Percentiles rank a stretch among this genome's conserved stretches.
phyloP scores from a whole-genome alignment of 495 filamentous ascomycete species.

The Letharia lupina region DNA sequence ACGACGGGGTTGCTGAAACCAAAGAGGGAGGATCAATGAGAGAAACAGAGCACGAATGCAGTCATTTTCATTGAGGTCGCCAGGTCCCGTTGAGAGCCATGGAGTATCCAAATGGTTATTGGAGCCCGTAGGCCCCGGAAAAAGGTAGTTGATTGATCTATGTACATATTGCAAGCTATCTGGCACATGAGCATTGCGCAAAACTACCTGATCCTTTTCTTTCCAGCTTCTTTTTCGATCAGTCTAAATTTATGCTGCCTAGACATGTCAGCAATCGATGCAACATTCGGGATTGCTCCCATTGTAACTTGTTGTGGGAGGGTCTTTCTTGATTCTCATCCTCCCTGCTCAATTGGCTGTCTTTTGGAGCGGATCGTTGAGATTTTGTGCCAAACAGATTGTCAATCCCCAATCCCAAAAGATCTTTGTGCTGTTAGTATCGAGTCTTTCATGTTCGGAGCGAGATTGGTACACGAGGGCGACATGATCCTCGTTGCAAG shows the following conservation, averaged over 20 bases:
- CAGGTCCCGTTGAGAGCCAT: background rate
- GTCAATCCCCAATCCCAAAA: background rate
- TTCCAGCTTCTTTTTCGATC: background rate
- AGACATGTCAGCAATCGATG: conserved; percentile 17
- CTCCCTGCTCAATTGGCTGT: background rate
- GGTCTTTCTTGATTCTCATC: background rate
- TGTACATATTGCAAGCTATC: conserved; percentile 21
- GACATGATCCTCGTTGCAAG: background rate
- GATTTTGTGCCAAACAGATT: background rate
- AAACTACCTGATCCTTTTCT: background rate
- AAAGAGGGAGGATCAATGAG: conserved; percentile 33
- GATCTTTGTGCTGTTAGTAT: background rate
- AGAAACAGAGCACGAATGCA: background rate
- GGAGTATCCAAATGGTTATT: background rate
- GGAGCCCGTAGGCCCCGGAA: conserved; percentile 18
- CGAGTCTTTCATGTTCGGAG: background rate
- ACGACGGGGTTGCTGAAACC: conserved; percentile 36
- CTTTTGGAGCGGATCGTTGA: background rate
- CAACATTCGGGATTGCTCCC: conserved; percentile 1
- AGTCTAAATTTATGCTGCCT: conserved; percentile 11
- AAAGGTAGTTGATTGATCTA: conserved; percentile 16
- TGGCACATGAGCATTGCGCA: background rate
- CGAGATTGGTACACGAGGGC: background rate
- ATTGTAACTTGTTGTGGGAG: background rate
- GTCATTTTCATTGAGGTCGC: background rate